Conservation (phyloP, 169 alveolate genomes). For the Plasmodium chabaudi region DNA sequence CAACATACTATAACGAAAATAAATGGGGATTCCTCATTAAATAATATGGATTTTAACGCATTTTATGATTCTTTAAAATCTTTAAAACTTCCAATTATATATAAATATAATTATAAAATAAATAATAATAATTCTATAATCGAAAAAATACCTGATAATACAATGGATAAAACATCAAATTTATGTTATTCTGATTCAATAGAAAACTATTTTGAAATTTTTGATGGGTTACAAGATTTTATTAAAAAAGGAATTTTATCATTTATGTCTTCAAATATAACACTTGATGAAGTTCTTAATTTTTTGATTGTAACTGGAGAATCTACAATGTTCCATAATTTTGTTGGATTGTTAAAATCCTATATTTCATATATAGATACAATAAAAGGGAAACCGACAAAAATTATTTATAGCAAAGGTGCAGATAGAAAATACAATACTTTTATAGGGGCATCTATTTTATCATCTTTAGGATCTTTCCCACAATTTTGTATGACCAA, state of each 20-base stretch:
- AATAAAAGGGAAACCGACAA: conserved; percentile 54
- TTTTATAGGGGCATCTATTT: conserved; percentile 86
- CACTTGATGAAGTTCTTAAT: conserved; percentile 63
- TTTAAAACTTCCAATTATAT: conserved; percentile 57
- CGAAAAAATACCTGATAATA: conserved; percentile 42
- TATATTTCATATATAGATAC: conserved; percentile 78
- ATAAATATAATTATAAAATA: conserved; percentile 57
- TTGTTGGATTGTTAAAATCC: conserved; percentile 77
- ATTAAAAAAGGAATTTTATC: conserved; percentile 73
- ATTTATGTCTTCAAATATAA: conserved; percentile 52
- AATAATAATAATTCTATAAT: conserved; percentile 30
- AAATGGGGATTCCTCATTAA: conserved; percentile 13
- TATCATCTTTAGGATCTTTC: conserved; percentile 82
- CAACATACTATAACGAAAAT: conserved; percentile 55
- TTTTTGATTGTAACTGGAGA: conserved; percentile 83
- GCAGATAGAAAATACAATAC: conserved; percentile 84
- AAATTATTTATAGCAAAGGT: conserved; percentile 65
- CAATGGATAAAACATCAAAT: conserved; percentile 32
- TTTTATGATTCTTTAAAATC: conserved; percentile 52
- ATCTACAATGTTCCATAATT: conserved; percentile 78
- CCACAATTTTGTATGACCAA: conserved; percentile 81
- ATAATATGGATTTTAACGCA: conserved; percentile 38
- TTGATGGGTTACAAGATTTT: conserved; percentile 68
- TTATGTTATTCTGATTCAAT: conserved; percentile 50
- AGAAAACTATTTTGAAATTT: conserved; percentile 56